A percentile compares a stretch with the other conserved stretches of the same genome.
These are phyloP conservation scores for Primulina eburnea DNA, from an alignment of 257 asterid species.

Conservation along the genomic window DNA sequence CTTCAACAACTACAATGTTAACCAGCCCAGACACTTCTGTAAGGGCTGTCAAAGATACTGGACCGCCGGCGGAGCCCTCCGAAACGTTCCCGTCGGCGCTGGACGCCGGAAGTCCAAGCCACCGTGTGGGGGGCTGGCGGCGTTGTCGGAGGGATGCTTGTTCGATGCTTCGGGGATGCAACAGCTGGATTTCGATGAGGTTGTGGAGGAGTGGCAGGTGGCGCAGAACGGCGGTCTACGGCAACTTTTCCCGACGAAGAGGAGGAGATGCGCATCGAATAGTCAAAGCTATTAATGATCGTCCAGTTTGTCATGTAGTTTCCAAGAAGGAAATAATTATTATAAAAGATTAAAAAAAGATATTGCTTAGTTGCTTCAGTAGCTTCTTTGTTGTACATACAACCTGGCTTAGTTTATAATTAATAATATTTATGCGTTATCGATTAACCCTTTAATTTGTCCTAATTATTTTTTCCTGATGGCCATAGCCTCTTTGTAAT, in stretches of 20 bases:
- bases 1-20: slow-evolving; percentile 91
- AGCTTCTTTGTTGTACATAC: slow-evolving; percentile 27
- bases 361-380: slow-evolving; percentile 12
- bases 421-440: neutral
- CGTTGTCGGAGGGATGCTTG: slow-evolving; percentile 44
- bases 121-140: slow-evolving; percentile 33
- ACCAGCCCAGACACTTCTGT: slow-evolving; percentile 91
- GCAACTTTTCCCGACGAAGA: slow-evolving; percentile 52
- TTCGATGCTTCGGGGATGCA: slow-evolving; percentile 42
- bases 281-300: slow-evolving; percentile 49
- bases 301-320: slow-evolving; percentile 36
- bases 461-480: no score
- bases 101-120: slow-evolving; percentile 85
- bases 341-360: neutral
- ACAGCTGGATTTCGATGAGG: slow-evolving; percentile 41
- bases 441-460: no score
- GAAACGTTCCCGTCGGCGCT: slow-evolving; percentile 90
- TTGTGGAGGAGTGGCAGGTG: slow-evolving; percentile 50
- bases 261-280: slow-evolving; percentile 60
- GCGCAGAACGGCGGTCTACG: slow-evolving; percentile 43
- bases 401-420: slow-evolving; percentile 19
- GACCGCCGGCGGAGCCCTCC: slow-evolving; percentile 95
- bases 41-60: slow-evolving; percentile 88
- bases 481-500: no score
- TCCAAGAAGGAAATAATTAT: neutral